Evolutionary conservation across 2,329 filamentous ascomycete genomes (phyloP).

Genomic region (Alternaria alternata): DNA sequence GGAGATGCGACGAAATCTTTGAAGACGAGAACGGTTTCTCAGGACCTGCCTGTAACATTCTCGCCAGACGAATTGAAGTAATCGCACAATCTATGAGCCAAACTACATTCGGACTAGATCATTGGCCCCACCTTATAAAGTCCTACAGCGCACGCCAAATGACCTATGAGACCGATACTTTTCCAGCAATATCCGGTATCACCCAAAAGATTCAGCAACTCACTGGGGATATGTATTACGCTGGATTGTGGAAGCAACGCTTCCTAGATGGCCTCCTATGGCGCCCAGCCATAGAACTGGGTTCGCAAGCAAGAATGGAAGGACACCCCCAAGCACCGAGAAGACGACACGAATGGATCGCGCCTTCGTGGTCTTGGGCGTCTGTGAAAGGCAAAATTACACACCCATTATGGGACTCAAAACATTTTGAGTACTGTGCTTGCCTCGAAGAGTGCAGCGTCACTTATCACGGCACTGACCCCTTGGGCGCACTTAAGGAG

Average conservation of each 20-base stretch:
- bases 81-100: background rate
- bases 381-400: no score
- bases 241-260: background rate
- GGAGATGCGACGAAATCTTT: background rate
- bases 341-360: background rate
- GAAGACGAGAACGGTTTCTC: no score
- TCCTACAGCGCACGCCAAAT: background rate
- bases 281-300: fast-evolving
- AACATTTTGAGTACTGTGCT: no score
- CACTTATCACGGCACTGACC: no score
- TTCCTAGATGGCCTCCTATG: background rate
- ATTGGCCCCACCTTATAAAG: background rate
- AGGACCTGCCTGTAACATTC: no score
- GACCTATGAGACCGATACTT: background rate
- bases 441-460: no score
- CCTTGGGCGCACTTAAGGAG: no score
- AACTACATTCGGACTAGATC: no score
- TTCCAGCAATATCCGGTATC: background rate
- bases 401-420: fast-evolving
- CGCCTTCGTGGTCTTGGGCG: no score
- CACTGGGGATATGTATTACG: background rate
- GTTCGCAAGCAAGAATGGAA: background rate
- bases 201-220: background rate
- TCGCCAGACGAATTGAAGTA: no score
- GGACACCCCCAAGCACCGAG: background rate